phyloP scores from a whole-genome alignment of 2,329 filamentous ascomycete genomes.

The Venturia oleaginea region DNA sequence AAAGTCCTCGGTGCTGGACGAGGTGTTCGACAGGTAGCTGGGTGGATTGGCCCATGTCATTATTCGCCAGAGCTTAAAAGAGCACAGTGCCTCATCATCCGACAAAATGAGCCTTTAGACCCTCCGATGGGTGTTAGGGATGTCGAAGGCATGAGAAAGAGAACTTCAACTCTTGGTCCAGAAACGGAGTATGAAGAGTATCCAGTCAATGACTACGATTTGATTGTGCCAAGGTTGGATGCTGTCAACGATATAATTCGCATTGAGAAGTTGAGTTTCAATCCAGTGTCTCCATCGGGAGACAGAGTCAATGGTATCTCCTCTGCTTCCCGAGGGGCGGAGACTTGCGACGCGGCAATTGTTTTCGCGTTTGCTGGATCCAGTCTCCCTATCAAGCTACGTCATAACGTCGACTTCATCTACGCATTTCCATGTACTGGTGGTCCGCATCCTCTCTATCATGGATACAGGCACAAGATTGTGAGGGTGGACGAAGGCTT shows the following conservation, averaged over 20 bases:
- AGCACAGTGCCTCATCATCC: constrained; percentile 61
- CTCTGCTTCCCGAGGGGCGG: neutral
- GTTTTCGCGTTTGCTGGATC: constrained; percentile 31
- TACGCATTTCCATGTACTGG: constrained; percentile 33
- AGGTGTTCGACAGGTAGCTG: constrained; percentile 60
- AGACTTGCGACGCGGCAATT: constrained; percentile 29
- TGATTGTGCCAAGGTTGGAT: constrained; percentile 42
- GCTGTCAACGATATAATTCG: constrained; percentile 57
- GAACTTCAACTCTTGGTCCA: constrained; percentile 61
- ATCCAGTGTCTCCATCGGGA: constrained; percentile 20
- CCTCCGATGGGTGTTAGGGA: constrained; percentile 47
- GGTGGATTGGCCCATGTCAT: constrained; percentile 66
- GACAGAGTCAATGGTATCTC: constrained; percentile 5
- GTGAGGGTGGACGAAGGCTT: constrained; percentile 54
- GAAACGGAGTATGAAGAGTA: constrained; percentile 43
- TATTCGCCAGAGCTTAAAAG: constrained; percentile 58
- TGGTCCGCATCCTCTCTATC: constrained; percentile 50
- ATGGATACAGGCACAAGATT: constrained; percentile 55
- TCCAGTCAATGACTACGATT: constrained; percentile 55
- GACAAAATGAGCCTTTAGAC: constrained; percentile 50
- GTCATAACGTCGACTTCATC: constrained; percentile 34
- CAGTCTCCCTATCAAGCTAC: constrained; percentile 30
- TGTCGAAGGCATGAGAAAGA: constrained; percentile 55
- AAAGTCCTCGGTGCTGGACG: constrained; percentile 60
- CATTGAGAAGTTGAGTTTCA: constrained; percentile 58